Evolutionary conservation across 179 eudicot genomes (phyloP).

Genomic region (Drosera spatulata): DNA sequence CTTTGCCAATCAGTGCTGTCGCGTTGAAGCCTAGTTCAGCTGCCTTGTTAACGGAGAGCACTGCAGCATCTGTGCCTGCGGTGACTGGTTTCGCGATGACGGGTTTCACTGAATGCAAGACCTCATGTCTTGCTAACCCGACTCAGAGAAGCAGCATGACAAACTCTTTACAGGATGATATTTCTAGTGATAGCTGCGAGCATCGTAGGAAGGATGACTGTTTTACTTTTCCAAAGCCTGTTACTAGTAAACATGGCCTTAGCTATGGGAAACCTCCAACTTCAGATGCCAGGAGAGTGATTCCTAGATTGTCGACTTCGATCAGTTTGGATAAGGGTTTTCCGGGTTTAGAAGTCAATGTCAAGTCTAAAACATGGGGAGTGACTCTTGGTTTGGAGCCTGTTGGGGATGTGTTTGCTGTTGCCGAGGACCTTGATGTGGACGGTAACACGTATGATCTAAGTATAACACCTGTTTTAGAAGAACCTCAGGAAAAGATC

Average conservation of each 20-base stretch:
- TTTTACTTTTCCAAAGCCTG: conserved; percentile 12
- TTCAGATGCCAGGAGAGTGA: conserved; percentile 13
- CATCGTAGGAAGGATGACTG: conserved; percentile 18
- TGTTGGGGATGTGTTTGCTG: conserved; percentile 20
- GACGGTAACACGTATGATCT: conserved; percentile 19
- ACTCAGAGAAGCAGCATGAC: too few species aligned
- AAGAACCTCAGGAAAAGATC: conserved; percentile 22
- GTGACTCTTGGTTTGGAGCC: conserved; percentile 13
- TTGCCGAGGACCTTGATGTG: conserved; percentile 33
- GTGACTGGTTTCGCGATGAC: too few species aligned
- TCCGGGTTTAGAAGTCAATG: conserved; percentile 15
- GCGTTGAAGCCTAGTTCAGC: too few species aligned
- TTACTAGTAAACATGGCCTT: conserved; percentile 21
- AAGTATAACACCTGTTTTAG: conserved; percentile 13
- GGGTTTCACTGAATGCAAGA: too few species aligned
- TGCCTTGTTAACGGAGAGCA: too few species aligned
- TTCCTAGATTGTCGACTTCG: conserved; percentile 8
- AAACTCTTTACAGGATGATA: too few species aligned
- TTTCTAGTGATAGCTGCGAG: conserved; percentile 15
- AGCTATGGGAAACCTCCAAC: conserved; percentile 11
- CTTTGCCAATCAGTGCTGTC: too few species aligned
- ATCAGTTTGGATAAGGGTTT: conserved; percentile 13
- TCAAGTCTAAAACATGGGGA: conserved; percentile 17
- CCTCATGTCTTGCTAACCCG: too few species aligned
- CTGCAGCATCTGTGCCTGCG: too few species aligned